phyloP scores from a whole-genome alignment of 2,329 filamentous ascomycete genomes.

The Epichloe typhina region DNA sequence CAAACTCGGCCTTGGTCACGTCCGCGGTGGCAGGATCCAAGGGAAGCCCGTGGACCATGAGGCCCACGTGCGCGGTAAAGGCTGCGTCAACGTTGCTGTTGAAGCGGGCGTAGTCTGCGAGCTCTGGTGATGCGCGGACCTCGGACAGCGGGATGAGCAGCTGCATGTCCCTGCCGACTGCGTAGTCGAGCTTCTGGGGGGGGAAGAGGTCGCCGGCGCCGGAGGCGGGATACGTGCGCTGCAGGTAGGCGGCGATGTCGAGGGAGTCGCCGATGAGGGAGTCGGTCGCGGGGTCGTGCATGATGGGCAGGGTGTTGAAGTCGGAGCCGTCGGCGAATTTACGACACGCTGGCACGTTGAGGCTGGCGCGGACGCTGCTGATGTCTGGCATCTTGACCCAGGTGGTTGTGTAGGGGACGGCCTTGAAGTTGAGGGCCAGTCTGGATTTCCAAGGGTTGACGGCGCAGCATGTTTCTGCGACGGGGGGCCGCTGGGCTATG shows the following conservation, averaged over 20 bases:
- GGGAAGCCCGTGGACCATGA: slow-evolving; percentile 30
- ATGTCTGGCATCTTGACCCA: slow-evolving; percentile 44
- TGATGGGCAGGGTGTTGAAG: slow-evolving; percentile 47
- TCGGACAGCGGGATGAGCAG: slow-evolving; percentile 27
- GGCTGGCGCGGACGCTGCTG: slow-evolving; percentile 28
- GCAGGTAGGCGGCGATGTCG: slow-evolving; percentile 49
- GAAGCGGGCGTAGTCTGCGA: slow-evolving; percentile 22
- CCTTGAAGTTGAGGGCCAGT: slow-evolving; percentile 30
- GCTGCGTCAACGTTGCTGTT: slow-evolving; percentile 41
- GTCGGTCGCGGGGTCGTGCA: slow-evolving; percentile 31
- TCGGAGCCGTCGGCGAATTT: slow-evolving; percentile 42
- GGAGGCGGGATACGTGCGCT: slow-evolving; percentile 32
- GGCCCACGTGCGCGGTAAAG: slow-evolving; percentile 32
- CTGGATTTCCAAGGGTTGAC: slow-evolving; percentile 22
- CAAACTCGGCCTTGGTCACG: slow-evolving; percentile 31
- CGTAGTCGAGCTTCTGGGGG: slow-evolving; percentile 25
- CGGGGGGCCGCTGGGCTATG: slow-evolving; percentile 23
- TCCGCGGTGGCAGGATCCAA: slow-evolving; percentile 37
- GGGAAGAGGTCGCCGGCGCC: slow-evolving; percentile 34
- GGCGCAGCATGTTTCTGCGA: slow-evolving; percentile 10
- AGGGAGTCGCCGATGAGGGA: slow-evolving; percentile 46
- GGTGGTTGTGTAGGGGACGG: slow-evolving; percentile 18
- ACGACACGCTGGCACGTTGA: slow-evolving; percentile 36
- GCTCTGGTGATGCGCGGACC: slow-evolving; percentile 11
- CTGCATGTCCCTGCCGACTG: slow-evolving; percentile 10